These are phyloP conservation scores for Aspergillus thermomutatus DNA, from an alignment of 2,329 filamentous ascomycete species.

Conservation along the genomic window DNA sequence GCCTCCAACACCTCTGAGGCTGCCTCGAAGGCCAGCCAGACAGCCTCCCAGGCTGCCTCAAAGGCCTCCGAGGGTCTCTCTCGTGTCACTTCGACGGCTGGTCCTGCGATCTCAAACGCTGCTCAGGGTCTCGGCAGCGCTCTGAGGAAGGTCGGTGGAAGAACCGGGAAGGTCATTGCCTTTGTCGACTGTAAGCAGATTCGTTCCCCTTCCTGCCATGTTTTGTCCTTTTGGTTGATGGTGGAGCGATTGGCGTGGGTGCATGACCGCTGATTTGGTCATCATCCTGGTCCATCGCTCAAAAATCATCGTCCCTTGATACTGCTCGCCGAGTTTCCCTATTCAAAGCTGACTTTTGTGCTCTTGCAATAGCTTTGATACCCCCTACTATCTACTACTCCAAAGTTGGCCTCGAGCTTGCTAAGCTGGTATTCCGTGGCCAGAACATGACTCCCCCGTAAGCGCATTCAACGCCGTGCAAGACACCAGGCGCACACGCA, in stretches of 20 bases:
- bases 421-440: conserved; percentile 79
- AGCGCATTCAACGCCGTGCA: conserved; percentile 41
- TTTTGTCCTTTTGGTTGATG: neutral
- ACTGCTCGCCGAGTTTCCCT: neutral
- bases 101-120: conserved; percentile 70
- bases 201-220: conserved; percentile 6
- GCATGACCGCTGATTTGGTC: neutral
- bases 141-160: conserved; percentile 74
- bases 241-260: neutral
- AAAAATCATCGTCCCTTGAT: neutral
- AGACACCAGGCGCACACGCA: conserved; percentile 3
- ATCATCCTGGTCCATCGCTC: neutral
- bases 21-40: conserved; percentile 45
- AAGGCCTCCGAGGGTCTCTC: conserved; percentile 82
- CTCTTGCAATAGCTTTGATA: conserved; percentile 64
- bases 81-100: conserved; percentile 74
- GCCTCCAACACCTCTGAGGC: conserved; percentile 46
- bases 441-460: conserved; percentile 96
- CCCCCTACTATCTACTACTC: conserved; percentile 90
- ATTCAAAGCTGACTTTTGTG: conserved; percentile 21
- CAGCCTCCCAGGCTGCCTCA: conserved; percentile 39
- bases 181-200: conserved; percentile 77
- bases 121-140: conserved; percentile 64
- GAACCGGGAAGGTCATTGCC: conserved; percentile 72
- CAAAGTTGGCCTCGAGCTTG: conserved; percentile 81